Base-by-base conservation (phyloP, 495 filamentous ascomycete species). In the Echria macrotheca region DNA sequence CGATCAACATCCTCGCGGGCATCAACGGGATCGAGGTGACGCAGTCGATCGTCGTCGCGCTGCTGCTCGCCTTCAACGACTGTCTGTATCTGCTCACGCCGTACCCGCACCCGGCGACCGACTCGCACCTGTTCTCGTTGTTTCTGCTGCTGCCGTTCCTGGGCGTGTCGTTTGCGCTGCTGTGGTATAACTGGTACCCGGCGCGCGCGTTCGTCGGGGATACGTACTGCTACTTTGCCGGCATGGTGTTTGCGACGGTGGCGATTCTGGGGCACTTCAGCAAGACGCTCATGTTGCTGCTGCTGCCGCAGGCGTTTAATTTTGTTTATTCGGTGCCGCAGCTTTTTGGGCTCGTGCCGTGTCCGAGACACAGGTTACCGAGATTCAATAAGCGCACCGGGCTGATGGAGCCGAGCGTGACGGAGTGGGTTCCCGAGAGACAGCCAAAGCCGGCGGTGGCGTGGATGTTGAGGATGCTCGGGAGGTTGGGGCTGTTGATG, bases 151-250 rank as follows among this genome's bases (percentile, higher is more conserved):
- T 97, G 8, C 93, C 93, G 15, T 97, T 97, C 67, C 73, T 96
- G 25, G 93, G 90, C 24, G 93, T 96, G 29, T 95, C 89, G 12
- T 62, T 85, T 18, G 94, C 93, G 1, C 78, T 99, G 19, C 77
- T 89, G 55, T 80, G 65, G 64, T 90, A 99, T 69, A 99, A 99
- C 60, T 95, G 90, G 88, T 99, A 91, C 63, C 93, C 93, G 1
- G 87, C 91, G 11, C 82, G 81, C 46, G 94, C 96, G 1, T 99
- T 99, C 59, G 91, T 96, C 1, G 93, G 93, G 19, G 93, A 99
- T 62, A 99, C 93, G 14, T 99, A 97, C 72, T 99, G 93, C 75
- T 99, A 99, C 67, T 95, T 99, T 58, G 91, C 93, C 0, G 93
- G 93, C 49, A 99, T 97, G 91, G 88, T 96, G 9, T 97, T 99